Base-by-base conservation (phyloP, 163 green algal species). In the Scenedesmus sp. region DNA sequence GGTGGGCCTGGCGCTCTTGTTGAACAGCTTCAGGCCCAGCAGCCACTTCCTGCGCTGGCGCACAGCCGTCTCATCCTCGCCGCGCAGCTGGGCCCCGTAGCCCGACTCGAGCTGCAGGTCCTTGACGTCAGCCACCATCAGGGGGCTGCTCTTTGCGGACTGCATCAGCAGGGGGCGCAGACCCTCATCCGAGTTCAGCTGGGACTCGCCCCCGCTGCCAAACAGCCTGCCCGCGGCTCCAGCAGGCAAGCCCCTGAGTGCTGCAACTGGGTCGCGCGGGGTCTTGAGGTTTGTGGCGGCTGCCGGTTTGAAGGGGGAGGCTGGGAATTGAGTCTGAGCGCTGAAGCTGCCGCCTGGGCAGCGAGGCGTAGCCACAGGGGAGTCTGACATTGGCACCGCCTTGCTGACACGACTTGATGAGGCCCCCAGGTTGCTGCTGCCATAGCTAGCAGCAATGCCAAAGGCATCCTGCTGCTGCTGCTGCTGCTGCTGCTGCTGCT, bases 121-220 rank as follows among this genome's bases (percentile, higher is more conserved):
- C 56, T 37, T 40, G n/a, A 89, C 26, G 35, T 89, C 61, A 2
- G 84, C 24, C 26, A 89, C 61, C 84, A 89, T 89, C 35, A 89
- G 65, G 1, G 84, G 84, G 84, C 65, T 83, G 84, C 84, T 89
- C 65, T 82, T 61, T 30, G 84, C 84, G 35, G 84, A 89, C 65
- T 37, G 61, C 84, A 70, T 89, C 7, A 46, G 42, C 43, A 42
- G 84, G 20, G 61, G 24, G 15, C 80, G 70, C 80, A 40, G 7
- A 61, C 3, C 70, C 80, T 42, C 80, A 86, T 46, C 80, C 35
- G 65, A 49, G 6, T 51, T 51, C 78, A 59, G 78, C 78, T 84
- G 78, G 33, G 40, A 51, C 78, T 84, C 78, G 0, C 10, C 42
- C 5, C 78, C 43, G 81, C 30, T 9, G 51, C 46, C 81, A 16